These are phyloP conservation scores for Penicillium sp. DNA, from an alignment of 2,329 filamentous ascomycete genomes.

Conservation along the genomic window DNA sequence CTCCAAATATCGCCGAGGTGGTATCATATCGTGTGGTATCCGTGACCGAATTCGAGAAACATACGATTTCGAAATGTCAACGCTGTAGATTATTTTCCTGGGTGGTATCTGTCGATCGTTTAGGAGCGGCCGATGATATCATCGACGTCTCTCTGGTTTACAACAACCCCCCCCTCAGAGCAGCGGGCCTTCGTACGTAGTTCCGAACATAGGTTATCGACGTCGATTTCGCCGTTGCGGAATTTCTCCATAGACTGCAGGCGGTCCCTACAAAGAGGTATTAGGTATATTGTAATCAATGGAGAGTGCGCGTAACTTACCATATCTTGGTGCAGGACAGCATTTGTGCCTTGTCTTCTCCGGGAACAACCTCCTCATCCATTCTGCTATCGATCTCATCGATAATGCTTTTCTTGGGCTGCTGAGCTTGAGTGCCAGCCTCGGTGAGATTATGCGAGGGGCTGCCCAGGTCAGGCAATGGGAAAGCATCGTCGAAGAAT, in stretches of 20 bases:
- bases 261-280: conserved; percentile 72
- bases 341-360: conserved; percentile 65
- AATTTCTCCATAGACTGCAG: conserved; percentile 85
- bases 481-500: conserved; percentile 77
- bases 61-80: conserved; percentile 6
- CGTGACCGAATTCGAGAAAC: conserved; percentile 18
- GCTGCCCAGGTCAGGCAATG: conserved; percentile 74
- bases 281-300: conserved; percentile 43
- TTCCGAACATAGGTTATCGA: conserved; percentile 90
- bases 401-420: conserved; percentile 71
- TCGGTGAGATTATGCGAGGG: conserved; percentile 70
- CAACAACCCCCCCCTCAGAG: conserved; percentile 83
- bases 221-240: conserved; percentile 87
- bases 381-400: conserved; percentile 73
- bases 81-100: neutral
- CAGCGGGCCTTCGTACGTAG: conserved; percentile 95
- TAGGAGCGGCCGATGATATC: conserved; percentile 63
- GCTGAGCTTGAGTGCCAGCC: conserved; percentile 30
- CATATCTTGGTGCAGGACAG: conserved; percentile 91
- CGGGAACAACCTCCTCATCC: conserved; percentile 69
- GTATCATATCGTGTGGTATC: conserved; percentile 32
- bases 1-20: conserved; percentile 22
- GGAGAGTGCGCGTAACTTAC: conserved; percentile 59
- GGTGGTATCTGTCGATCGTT: conserved; percentile 27
- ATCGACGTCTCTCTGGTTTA: conserved; percentile 88